Evolutionary conservation across 768 basidiomycete species (phyloP).

Genomic region (Crassisporium funariophilum): DNA sequence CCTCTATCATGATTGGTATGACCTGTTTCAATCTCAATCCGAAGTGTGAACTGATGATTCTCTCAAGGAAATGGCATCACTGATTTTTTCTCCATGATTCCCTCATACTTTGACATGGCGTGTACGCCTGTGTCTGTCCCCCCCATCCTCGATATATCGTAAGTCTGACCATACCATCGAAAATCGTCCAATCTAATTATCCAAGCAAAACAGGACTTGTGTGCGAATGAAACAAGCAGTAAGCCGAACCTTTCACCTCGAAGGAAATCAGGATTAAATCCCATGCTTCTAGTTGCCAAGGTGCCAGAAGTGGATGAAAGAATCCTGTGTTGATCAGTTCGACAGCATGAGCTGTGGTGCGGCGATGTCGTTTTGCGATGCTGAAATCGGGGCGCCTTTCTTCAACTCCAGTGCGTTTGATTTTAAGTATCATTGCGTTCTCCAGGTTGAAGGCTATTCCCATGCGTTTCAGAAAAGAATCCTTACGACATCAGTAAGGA

Average conservation of each 20-base stretch:
- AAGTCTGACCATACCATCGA: slow-evolving; percentile 27
- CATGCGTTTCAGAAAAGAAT: slow-evolving; percentile 41
- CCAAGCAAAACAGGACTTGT: slow-evolving; percentile 36
- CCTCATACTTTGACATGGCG: slow-evolving; percentile 48
- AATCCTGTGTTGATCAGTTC: slow-evolving; percentile 61
- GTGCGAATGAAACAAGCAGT: slow-evolving; percentile 65
- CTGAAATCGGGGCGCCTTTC: slow-evolving; percentile 27
- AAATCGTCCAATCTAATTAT: slow-evolving; percentile 24
- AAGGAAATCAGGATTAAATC: not conserved
- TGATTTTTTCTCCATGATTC: slow-evolving; percentile 48
- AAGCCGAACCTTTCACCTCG: slow-evolving; percentile 14
- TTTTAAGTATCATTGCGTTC: too few species aligned
- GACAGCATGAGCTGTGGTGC: slow-evolving; percentile 68
- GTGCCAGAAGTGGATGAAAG: slow-evolving; percentile 58
- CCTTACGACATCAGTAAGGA: slow-evolving; percentile 71
- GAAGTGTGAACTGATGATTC: not conserved
- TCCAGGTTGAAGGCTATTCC: not conserved
- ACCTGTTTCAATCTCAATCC: not conserved
- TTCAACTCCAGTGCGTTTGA: slow-evolving; percentile 5
- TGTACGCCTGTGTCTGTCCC: slow-evolving; percentile 54
- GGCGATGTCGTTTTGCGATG: slow-evolving; percentile 61
- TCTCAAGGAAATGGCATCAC: slow-evolving; percentile 62
- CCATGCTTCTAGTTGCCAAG: slow-evolving; percentile 51
- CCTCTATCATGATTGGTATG: slow-evolving; percentile 70
- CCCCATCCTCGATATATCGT: slow-evolving; percentile 51